These are phyloP conservation scores for Capsicum chinense DNA, from an alignment of 257 asterid genomes.

Conservation along the genomic window DNA sequence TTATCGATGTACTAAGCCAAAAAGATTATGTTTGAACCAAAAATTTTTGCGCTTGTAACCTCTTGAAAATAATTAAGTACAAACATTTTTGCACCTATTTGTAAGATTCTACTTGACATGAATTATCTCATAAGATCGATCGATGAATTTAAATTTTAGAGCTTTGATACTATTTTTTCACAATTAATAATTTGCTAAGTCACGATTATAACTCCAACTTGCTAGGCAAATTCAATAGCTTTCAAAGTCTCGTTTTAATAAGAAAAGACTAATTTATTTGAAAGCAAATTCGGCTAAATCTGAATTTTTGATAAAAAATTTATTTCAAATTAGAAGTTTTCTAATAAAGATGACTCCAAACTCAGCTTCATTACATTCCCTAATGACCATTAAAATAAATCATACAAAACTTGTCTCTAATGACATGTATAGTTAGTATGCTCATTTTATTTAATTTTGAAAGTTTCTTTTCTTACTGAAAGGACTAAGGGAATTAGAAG, in stretches of 20 bases:
- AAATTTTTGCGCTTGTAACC: neutral
- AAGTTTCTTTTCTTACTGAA: too few relatives aligned
- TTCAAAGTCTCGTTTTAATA: neutral
- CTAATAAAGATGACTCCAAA: neutral
- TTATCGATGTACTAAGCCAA: neutral
- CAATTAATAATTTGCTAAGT: neutral
- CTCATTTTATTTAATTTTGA: too few relatives aligned
- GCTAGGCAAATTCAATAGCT: neutral
- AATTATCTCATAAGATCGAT: neutral
- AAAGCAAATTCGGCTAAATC: too few relatives aligned
- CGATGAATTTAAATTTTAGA: neutral
- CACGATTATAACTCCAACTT: neutral
- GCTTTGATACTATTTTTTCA: neutral
- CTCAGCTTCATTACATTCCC: neutral
- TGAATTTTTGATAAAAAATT: too few relatives aligned
- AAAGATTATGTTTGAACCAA: too few relatives aligned
- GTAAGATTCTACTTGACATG: neutral
- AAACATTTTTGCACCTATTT: neutral
- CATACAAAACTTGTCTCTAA: too few relatives aligned
- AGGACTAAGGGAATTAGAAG: too few relatives aligned
- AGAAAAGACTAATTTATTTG: too few relatives aligned
- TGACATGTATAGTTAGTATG: too few relatives aligned
- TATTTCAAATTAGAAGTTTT: neutral
- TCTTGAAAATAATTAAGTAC: neutral
- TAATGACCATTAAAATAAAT: neutral